Evolutionary conservation across 768 basidiomycete species (phyloP), one percentile per base, ranked within the genome.

Genomic region (Hortiboletus campestris): DNA sequence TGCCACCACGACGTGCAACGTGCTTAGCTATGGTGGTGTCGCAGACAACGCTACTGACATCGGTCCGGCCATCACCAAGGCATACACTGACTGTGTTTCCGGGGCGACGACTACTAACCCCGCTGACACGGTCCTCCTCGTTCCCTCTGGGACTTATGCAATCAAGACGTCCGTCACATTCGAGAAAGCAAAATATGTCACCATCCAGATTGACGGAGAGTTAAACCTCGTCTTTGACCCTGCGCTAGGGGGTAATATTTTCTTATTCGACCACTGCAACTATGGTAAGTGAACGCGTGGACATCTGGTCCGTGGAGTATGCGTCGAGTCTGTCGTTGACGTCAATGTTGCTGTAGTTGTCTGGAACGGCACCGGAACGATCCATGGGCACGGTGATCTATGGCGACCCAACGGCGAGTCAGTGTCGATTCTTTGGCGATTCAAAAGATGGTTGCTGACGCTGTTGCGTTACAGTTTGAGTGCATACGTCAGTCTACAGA

Each of bases 1-100:
- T 20, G 49, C 47, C 2, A 40, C 32, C 41, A 63, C 13, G 14
- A 61, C 45, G 13, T 57, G 62, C 51, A 57, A 57, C 36, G 49
- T 57, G 17, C 49, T 49, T 2, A 2, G 13, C 47, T 62, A 49
- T 1, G 46, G 53, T n/a, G 63, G 54, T n/a, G 19, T 38, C 36
- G 51, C 52, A 17, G 55, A 64, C 36, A 45, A 44, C 12, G 9
- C 20, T 35, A 49, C 44, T 9, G 54, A 64, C 31, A 43, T 49
- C 2, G 55, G 20, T 7, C 56, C 41, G 11, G 60, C 45, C 16
- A 49, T 55, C 14, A 38, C 14, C 44, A 51, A 46, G 39, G 51
- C 64, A 32, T 46, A 45, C 14, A 3, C 16, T 10, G 34, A 53
- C 19, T 44, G 59, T 25, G 47, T 50, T 20, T 14, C 41, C 0